phyloP scores from a whole-genome alignment of 2,329 filamentous ascomycete species.

The Epichloe typhina region DNA sequence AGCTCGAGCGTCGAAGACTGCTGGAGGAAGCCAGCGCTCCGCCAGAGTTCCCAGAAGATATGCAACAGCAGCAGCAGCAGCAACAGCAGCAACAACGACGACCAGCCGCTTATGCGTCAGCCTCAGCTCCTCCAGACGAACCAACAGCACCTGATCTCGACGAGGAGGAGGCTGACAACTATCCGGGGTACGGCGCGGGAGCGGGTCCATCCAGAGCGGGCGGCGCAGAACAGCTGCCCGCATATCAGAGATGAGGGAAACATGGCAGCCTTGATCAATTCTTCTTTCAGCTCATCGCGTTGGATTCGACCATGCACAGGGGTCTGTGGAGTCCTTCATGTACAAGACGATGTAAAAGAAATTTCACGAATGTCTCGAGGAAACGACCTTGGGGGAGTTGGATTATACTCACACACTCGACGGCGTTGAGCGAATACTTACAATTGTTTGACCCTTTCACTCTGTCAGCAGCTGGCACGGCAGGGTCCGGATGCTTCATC shows the following conservation, averaged over 20 bases:
- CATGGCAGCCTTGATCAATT: background rate
- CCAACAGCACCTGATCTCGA: conserved; percentile 46
- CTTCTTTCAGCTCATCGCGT: background rate
- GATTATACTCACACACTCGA: background rate
- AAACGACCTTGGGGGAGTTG: background rate
- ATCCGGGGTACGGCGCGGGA: conserved; percentile 14
- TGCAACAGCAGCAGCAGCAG: conserved; percentile 17
- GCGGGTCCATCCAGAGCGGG: conserved; percentile 12
- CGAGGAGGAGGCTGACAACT: conserved; percentile 40
- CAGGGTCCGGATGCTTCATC: background rate
- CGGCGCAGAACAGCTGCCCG: conserved; percentile 22
- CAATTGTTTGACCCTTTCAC: background rate
- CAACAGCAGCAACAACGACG: conserved; percentile 13
- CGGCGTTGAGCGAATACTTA: conserved; percentile 1
- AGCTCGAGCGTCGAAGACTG: conserved; percentile 55
- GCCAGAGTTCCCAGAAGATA: conserved; percentile 41
- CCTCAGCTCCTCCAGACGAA: conserved; percentile 14
- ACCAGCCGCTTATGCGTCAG: conserved; percentile 17
- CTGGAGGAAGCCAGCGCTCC: conserved; percentile 52
- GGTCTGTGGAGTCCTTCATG: background rate
- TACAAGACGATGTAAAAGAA: conserved; percentile 1
- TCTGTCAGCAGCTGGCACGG: background rate
- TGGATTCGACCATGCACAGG: no score
- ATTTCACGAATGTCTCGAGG: background rate
- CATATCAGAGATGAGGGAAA: conserved; percentile 23